Base-by-base conservation (phyloP, 2,329 filamentous ascomycete genomes). In the Aspergillus cejpii region DNA sequence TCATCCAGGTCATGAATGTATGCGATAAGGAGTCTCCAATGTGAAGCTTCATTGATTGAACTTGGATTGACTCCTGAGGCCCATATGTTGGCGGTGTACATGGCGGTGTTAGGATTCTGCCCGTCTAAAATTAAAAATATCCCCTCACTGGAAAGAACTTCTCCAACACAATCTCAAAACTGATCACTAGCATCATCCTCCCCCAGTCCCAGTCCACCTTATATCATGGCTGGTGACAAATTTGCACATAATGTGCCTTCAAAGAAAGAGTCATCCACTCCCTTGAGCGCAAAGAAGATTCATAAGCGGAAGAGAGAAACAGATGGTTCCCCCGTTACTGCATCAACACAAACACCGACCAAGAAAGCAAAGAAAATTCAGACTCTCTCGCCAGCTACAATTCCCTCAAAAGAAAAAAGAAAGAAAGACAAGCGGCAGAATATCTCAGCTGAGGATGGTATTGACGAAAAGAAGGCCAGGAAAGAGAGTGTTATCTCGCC, bases 181-280 rank as follows among this genome's bases (percentile, higher is more conserved):
- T 5, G 3, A 19, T 34, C 17, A 20, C 10, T 4, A 17, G 8
- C 31, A 8, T 24, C 23, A 24, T 34, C 17, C 11, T 4, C 15
- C 6, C 10, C 15, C 17, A 34, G 31, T 60, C 51, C 53, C 54
- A 54, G 59, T 53, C 52, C 36, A 44, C 43, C 5, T 21, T 37
- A 34, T 34, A 62, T 43, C 45, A 77, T 77, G 73, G 64, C 71
- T 47, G 68, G 64, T 42, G 65, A 67, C 38, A 66, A 75, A 27
- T 73, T 75, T 51, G 63, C 68, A 23, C 67, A 71, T 41, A 73
- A 74, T 53, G 69, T 70, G 33, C 71, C 73, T 41, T 66, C 70
- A 2, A 53, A 53, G 29, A 58, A 50, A 20, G 48, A 44, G 3
- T 21, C 50, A 43, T 38, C 50, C 24, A 48, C 48, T 12, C 53